Conservation (phyloP, 139 green algal species). For the Klebsormidium nitens region DNA sequence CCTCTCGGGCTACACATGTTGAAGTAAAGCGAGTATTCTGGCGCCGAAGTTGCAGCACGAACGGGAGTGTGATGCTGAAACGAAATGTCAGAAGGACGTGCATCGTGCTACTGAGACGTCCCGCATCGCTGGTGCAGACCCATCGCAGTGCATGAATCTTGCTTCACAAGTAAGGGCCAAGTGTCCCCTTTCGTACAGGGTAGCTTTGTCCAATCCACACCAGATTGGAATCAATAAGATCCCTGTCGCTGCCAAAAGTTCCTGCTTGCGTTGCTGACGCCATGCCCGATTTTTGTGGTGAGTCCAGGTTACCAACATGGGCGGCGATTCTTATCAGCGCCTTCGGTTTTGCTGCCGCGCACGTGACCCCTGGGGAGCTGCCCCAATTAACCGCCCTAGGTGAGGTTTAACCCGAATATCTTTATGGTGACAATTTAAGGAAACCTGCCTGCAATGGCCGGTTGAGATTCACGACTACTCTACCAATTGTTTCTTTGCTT, state of each 20-base stretch:
- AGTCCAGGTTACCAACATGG: slow-evolving; percentile 33
- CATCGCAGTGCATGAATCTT: too few species aligned
- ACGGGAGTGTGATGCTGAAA: too few species aligned
- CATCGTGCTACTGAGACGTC: too few species aligned
- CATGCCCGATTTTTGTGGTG: background rate
- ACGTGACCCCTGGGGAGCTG: slow-evolving; percentile 46
- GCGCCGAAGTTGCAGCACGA: too few species aligned
- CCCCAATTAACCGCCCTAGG: slow-evolving; percentile 37
- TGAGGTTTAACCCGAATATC: slow-evolving; percentile 4
- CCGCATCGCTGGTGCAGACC: too few species aligned
- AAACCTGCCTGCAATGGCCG: too few species aligned
- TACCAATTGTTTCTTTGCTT: background rate
- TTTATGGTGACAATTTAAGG: too few species aligned
- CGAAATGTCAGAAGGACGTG: too few species aligned
- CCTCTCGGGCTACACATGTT: too few species aligned
- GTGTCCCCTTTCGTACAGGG: background rate
- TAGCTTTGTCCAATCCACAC: slow-evolving; percentile 11
- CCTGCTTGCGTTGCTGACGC: background rate
- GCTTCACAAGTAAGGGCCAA: background rate
- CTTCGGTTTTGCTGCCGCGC: slow-evolving; percentile 37
- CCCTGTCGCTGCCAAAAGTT: background rate
- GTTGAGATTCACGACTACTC: too few species aligned
- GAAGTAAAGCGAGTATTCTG: too few species aligned
- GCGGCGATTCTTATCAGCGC: slow-evolving; percentile 32
- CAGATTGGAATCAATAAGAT: background rate